These are phyloP conservation scores for Edaphochlamys debaryana DNA, from an alignment of 139 green algal species.

Conservation along the genomic window DNA sequence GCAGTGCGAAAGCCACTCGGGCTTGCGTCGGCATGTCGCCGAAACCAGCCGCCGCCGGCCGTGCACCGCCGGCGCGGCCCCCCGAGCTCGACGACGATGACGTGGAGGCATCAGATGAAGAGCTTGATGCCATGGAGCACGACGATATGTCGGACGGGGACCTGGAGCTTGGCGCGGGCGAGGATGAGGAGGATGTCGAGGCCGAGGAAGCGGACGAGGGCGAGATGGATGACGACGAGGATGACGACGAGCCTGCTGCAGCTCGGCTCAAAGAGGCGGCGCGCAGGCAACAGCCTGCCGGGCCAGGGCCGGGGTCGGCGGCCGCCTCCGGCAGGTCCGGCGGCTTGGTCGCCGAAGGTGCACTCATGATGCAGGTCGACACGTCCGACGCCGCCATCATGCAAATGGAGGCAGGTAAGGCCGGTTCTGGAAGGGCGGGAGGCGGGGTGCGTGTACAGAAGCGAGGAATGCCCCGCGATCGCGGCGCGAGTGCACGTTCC, in stretches of 20 bases:
- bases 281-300: conserved; percentile 2
- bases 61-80: neutral
- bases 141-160: neutral
- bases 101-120: conserved; percentile 6
- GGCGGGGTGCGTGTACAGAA: no score
- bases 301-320: conserved; percentile 2
- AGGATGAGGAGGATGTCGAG: neutral
- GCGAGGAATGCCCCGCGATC: no score
- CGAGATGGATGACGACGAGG: neutral
- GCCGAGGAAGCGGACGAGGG: neutral
- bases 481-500: no score
- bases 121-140: neutral
- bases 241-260: neutral
- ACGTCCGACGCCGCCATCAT: conserved; percentile 20
- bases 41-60: neutral
- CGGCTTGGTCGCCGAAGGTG: neutral
- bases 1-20: no score
- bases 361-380: neutral
- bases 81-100: conserved; percentile 24
- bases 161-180: neutral
- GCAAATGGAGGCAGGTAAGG: conserved; percentile 23
- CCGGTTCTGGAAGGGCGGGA: no score
- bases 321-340: neutral
- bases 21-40: no score
- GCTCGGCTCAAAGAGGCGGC: neutral